These are phyloP conservation scores for Pythium coloratum DNA, from an alignment of 352 stramenopile species.

Conservation along the genomic window DNA sequence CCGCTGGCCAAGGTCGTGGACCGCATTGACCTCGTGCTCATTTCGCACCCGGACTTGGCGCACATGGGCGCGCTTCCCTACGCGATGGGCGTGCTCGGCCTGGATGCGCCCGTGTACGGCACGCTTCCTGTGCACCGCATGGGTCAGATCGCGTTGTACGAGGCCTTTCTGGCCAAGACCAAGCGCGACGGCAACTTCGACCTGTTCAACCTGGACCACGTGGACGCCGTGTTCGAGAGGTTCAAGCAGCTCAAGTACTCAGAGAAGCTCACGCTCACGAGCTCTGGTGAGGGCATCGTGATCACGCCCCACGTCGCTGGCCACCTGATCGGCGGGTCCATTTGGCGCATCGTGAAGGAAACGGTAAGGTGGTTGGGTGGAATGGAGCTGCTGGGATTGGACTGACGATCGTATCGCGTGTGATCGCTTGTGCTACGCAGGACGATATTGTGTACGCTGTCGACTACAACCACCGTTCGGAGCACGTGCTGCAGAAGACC, in stretches of 20 bases:
- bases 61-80: conserved; percentile 92
- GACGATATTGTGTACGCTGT: conserved; percentile 93
- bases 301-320: conserved; percentile 94
- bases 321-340: conserved; percentile 93
- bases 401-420: conserved; percentile 5
- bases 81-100: conserved; percentile 81
- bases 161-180: conserved; percentile 92
- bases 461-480: conserved; percentile 94
- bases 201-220: conserved; percentile 92
- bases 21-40: conserved; percentile 87
- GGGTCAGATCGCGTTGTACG: conserved; percentile 96
- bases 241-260: conserved; percentile 96
- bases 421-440: conserved; percentile 28
- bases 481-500: conserved; percentile 93
- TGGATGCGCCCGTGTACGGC: conserved; percentile 90
- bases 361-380: conserved; percentile 46
- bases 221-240: conserved; percentile 92
- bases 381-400: background rate
- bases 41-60: conserved; percentile 88
- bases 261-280: conserved; percentile 89
- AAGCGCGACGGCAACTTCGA: conserved; percentile 91
- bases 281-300: conserved; percentile 84
- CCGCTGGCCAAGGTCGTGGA: conserved; percentile 81
- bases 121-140: conserved; percentile 96
- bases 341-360: conserved; percentile 95